Evolutionary conservation across 2,329 filamentous ascomycete genomes (phyloP).

Genomic region (Talaromyces verruculosus): DNA sequence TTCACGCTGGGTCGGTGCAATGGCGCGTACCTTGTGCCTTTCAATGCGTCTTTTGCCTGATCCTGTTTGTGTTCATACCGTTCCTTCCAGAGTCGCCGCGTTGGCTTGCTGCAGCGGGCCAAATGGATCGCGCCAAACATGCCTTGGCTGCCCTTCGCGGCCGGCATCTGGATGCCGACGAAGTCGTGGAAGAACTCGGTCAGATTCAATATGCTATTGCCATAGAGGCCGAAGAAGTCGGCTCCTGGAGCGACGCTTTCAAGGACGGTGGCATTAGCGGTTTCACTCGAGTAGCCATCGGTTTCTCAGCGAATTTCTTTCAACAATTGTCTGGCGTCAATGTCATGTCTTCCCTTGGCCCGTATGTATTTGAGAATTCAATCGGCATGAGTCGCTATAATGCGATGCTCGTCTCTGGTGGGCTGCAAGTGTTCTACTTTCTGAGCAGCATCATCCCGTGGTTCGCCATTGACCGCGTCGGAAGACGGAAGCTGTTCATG

Average conservation of each 20-base stretch:
- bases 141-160: constrained; percentile 25
- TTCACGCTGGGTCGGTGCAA: constrained; percentile 25
- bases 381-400: constrained; percentile 37
- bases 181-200: constrained; percentile 29
- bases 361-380: constrained; percentile 44
- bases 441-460: constrained; percentile 35
- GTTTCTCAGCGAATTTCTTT: constrained; percentile 31
- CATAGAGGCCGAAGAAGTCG: constrained; percentile 36
- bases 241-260: constrained; percentile 24
- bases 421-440: constrained; percentile 41
- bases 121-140: constrained; percentile 24
- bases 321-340: constrained; percentile 48
- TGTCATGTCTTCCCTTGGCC: constrained; percentile 43
- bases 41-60: constrained; percentile 26
- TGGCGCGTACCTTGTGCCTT: constrained; percentile 30
- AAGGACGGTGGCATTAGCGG: constrained; percentile 28
- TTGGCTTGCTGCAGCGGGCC: constrained; percentile 26
- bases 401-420: constrained; percentile 45
- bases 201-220: constrained; percentile 48
- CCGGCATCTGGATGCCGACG: constrained; percentile 52
- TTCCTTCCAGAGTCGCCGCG: constrained; percentile 30
- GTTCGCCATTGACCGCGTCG: constrained; percentile 33
- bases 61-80: constrained; percentile 24
- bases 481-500: constrained; percentile 21
- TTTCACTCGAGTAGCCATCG: constrained; percentile 28